Conservation (phyloP, 2,329 filamentous ascomycete species). For the Eutypa lata region DNA sequence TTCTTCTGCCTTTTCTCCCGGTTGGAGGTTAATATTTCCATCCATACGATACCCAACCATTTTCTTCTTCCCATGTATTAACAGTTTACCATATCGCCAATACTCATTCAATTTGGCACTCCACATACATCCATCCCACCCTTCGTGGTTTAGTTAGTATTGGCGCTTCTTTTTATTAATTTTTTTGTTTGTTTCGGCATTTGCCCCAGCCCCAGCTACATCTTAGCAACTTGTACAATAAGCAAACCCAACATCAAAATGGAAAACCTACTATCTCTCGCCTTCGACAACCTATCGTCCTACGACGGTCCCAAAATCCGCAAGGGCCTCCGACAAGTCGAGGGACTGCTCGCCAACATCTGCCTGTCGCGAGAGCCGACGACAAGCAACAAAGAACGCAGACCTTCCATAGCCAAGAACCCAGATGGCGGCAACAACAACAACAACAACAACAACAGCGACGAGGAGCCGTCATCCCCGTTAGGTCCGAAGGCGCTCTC, state of each 20-base stretch:
- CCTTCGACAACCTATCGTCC: conserved; percentile 94
- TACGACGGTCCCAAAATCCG: conserved; percentile 86
- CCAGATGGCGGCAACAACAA: conserved; percentile 12
- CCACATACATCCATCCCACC: no score
- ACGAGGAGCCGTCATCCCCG: conserved; percentile 38
- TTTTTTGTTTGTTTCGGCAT: not conserved
- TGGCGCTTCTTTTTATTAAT: no score
- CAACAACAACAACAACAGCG: conserved; percentile 21
- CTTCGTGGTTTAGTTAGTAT: no score
- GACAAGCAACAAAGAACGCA: conserved; percentile 18
- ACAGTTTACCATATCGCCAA: no score
- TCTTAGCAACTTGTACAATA: no score
- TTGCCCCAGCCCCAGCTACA: no score
- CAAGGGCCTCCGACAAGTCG: conserved; percentile 90
- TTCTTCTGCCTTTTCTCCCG: no score
- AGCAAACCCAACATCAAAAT: conserved; percentile 47
- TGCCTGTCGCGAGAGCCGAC: conserved; percentile 63
- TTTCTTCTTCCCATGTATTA: no score
- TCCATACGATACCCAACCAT: no score
- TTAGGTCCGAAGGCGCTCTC: conserved; percentile 55
- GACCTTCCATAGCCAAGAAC: conserved; percentile 25
- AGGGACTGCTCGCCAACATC: conserved; percentile 90
- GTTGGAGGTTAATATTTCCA: no score
- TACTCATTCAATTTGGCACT: no score
- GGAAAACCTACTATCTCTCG: conserved; percentile 88